These are phyloP conservation scores for Phytophthora nicotianae DNA, from an alignment of 352 stramenopile genomes.

Conservation along the genomic window DNA sequence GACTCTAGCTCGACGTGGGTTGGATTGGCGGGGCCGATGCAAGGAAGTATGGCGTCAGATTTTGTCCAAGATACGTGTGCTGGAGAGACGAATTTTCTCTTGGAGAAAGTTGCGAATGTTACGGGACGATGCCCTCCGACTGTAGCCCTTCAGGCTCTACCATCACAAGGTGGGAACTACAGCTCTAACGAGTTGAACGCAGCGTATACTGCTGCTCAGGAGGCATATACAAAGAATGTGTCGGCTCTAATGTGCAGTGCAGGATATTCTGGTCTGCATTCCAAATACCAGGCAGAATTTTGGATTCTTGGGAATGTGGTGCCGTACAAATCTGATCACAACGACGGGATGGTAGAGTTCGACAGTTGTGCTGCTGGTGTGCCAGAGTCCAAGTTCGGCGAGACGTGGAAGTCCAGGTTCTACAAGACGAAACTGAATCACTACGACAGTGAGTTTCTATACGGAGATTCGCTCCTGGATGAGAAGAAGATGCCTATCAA, in stretches of 20 bases:
- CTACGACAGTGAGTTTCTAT: constrained; percentile 45
- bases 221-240: constrained; percentile 30
- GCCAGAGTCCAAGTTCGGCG: constrained; percentile 32
- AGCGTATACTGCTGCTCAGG: constrained; percentile 32
- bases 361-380: constrained; percentile 45
- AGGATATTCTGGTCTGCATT: constrained; percentile 35
- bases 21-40: constrained; percentile 26
- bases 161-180: constrained; percentile 32
- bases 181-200: constrained; percentile 18
- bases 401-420: constrained; percentile 39
- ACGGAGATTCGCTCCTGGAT: constrained; percentile 45
- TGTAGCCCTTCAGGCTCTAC: constrained; percentile 25
- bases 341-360: constrained; percentile 50
- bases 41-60: constrained; percentile 21
- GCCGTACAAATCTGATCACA: constrained; percentile 36
- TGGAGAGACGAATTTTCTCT: constrained; percentile 12
- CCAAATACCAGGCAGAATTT: constrained; percentile 29
- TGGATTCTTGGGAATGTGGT: constrained; percentile 18
- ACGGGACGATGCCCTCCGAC: constrained; percentile 27
- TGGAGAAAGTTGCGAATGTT: constrained; percentile 17
- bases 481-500: constrained; percentile 49
- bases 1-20: constrained; percentile 35
- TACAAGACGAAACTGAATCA: constrained; percentile 67
- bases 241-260: constrained; percentile 42
- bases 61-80: constrained; percentile 23